phyloP scores from a whole-genome alignment of 208 protist genomes.

The Trypanosoma mega region DNA sequence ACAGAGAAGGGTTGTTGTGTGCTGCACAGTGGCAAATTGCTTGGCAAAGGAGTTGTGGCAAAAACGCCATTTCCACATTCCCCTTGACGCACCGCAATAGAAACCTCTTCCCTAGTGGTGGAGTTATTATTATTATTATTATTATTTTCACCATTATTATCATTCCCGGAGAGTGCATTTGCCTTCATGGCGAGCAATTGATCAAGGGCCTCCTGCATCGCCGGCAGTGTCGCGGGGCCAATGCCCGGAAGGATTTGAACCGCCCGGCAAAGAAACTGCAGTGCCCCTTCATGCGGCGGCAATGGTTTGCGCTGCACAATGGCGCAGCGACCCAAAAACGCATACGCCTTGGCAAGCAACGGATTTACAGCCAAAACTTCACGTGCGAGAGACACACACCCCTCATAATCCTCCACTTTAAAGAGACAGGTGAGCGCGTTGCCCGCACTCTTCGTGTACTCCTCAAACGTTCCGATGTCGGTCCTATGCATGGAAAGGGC shows the following conservation, averaged over 20 bases:
- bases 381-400: slow-evolving; percentile 43
- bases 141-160: slow-evolving; percentile 3
- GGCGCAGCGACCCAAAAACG: slow-evolving; percentile 65
- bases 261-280: slow-evolving; percentile 74
- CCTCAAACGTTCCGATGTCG: slow-evolving; percentile 34
- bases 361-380: slow-evolving; percentile 58
- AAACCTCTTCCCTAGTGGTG: slow-evolving; percentile 9
- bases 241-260: slow-evolving; percentile 68
- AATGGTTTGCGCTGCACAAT: slow-evolving; percentile 22
- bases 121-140: not conserved
- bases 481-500: slow-evolving; percentile 57
- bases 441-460: slow-evolving; percentile 78
- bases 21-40: slow-evolving; percentile 37
- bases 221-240: slow-evolving; percentile 29
- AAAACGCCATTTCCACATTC: slow-evolving; percentile 51
- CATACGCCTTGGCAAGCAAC: slow-evolving; percentile 81
- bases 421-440: slow-evolving; percentile 84
- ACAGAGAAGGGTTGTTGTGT: slow-evolving; percentile 64
- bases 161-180: not conserved
- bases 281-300: slow-evolving; percentile 15
- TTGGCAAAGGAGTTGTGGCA: slow-evolving; percentile 34
- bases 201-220: slow-evolving; percentile 27
- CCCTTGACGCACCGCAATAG: slow-evolving; percentile 19
- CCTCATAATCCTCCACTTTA: slow-evolving; percentile 41
- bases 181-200: slow-evolving; percentile 14